Base-by-base conservation (phyloP, 2,329 filamentous ascomycete genomes). In the Colletotrichum noveboracense region DNA sequence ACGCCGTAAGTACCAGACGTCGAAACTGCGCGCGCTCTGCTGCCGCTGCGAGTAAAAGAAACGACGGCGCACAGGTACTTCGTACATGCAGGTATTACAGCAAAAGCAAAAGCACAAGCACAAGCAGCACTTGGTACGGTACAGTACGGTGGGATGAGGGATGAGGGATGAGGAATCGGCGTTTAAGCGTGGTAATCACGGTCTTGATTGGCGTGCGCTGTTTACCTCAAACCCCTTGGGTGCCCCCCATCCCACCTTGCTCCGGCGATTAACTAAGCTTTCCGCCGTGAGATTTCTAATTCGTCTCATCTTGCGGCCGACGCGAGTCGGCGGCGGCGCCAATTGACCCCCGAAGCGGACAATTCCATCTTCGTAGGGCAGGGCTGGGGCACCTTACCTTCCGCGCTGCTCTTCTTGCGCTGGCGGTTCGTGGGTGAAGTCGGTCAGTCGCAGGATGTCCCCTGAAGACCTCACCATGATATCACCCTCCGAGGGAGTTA, bases 211-310 rank as follows among this genome's bases (percentile, higher is more conserved):
- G 28, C 43, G 6, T 32, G 36, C 36, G 36, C 26, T 30, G 14
- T 69, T 14, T 64, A 56, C 32, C 18, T n/a, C 32, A n/a, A 21
- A 32, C 28, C 32, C 18, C 16, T 18, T 30, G 3, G 16, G 16
- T 61, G n/a, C 26, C 38, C 9, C 56, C 66, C 62, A 56, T 48
- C 58, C 66, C 71, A 70, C 66, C 65, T 32, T 32, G 26, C n/a
- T 28, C 71, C 67, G 66, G 60, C 61, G 67, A 71, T 71, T 61
- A 52, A 55, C 60, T 71, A 74, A 74, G 71, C 71, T 74, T 61
- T 67, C 62, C 38, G 28, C 55, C n/a, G 73, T 64, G 30, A 75
- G 69, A 72, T 75, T 72, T 75, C 73, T 72, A 72, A 75, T 75
- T 58, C 73, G 30, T 72, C 69, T 56, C 69, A 67, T 74, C 43